Evolutionary conservation across 805 yeast species (phyloP).

Genomic region (Aciculoconidium aculeatum): DNA sequence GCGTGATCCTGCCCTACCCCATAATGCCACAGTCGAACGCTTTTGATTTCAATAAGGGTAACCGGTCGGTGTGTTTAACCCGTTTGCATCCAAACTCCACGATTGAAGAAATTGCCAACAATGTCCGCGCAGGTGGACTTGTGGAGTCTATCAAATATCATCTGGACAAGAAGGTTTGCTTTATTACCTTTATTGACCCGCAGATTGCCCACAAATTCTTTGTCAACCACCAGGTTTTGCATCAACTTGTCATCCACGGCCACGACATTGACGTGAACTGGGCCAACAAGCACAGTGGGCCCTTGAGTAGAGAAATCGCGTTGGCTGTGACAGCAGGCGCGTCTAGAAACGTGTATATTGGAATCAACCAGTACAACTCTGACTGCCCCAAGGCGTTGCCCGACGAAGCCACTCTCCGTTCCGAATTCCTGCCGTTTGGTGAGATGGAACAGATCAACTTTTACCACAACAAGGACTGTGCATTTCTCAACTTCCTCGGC

Average conservation of each 20-base stretch:
- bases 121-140: conserved; percentile 69
- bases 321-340: conserved; percentile 70
- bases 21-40: too few relatives aligned
- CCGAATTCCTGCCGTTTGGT: conserved; percentile 61
- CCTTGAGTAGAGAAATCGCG: conserved; percentile 48
- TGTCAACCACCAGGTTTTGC: conserved; percentile 49
- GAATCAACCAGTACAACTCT: conserved; percentile 36
- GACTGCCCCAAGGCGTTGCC: conserved; percentile 24
- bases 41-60: conserved; percentile 39
- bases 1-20: too few relatives aligned
- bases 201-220: conserved; percentile 61
- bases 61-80: conserved; percentile 67
- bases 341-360: conserved; percentile 71
- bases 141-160: conserved; percentile 52
- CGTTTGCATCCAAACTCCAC: conserved; percentile 59
- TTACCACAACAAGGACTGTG: conserved; percentile 64
- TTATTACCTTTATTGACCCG: conserved; percentile 63
- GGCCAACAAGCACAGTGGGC: conserved; percentile 65
- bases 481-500: conserved; percentile 65
- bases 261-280: conserved; percentile 62
- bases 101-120: conserved; percentile 70
- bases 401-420: conserved; percentile 42
- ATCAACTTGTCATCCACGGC: conserved; percentile 57
- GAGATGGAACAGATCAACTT: conserved; percentile 72
- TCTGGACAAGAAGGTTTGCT: conserved; percentile 54